Base-by-base conservation (phyloP, 257 asterid species). In the Leonotis leonurus region DNA sequence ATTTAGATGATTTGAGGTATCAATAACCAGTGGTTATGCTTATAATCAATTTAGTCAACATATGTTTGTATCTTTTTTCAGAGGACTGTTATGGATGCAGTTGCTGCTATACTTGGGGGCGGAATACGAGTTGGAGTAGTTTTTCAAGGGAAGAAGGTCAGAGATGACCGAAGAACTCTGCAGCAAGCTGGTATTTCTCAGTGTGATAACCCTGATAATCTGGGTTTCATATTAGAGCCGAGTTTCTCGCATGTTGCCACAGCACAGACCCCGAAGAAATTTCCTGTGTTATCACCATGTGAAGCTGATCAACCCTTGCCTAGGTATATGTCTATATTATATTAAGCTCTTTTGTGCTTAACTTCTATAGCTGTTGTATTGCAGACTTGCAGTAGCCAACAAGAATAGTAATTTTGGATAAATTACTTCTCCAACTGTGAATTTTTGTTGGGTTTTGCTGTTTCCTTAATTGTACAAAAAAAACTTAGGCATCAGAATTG, bases 61-160 rank as follows among this genome's bases (percentile, higher is more conserved):
- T 35, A 43, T 43, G 27, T 63, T 22, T 3, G 17, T 60, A 22
- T 52, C 56, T 49, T 49, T 68, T 62, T 68, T 52, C 81, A 87
- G 95, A 81, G 82, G 79, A 77, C 86, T 13, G 94, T 87, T 59
- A 68, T 82, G 94, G 96, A 87, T 56, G 85, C 96, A 11, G 94
- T 87, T 43, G 78, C 75, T 33, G 64, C 94, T 68, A 72, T 87
- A 53, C 83, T 87, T 48, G 85, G 89, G 36, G 72, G 79, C 46
- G 90, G 85, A 39, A 73, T 87, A 62, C 77, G 85, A 63, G 85
- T 87, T 17, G 96, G 96, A 22, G 77, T 87, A 61, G 80, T 81
- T 74, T 75, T 77, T 68, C 85, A 85, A 61, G 96, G 88, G 60
- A 87, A 81, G 75, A 87, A 77, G 75, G 83, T 85, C 55, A 65